Evolutionary conservation across 2,329 filamentous ascomycete genomes (phyloP), one percentile per base, ranked within the genome.

Genomic region (Neonectria neomacrospora): DNA sequence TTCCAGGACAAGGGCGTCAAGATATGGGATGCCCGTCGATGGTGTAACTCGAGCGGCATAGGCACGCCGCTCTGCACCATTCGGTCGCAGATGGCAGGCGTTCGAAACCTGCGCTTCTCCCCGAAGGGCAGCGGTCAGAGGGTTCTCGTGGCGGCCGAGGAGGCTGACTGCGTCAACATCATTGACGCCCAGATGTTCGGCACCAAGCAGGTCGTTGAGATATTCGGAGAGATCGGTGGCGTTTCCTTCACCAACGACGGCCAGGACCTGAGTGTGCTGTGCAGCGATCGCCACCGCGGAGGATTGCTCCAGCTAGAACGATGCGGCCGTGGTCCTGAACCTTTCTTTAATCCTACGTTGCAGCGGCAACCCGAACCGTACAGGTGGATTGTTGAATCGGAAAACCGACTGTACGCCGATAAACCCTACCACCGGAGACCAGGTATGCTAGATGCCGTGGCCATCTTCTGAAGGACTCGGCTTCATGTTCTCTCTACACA

Each of bases 151-250:
- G 89, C 89, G 2, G 91, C 90, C 2, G 92, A 95, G 76, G 90
- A 92, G 73, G 90, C 91, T 34, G 92, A 95, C 73, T 87, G 86
- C 61, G 79, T 95, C 72, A 89, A 86, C 74, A 81, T 94, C 48
- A 89, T 94, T 68, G 88, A 94, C 67, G 90, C 88, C 0, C 81
- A 85, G 71, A 88, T 82, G 0, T 92, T 89, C 70, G 77, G 81
- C 22, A 83, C 83, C n/a, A 88, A 88, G 75, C 91, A 94, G 76
- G 87, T 86, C 0, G 79, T 94, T 10, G 90, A 92, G 64, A 84
- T 94, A 58, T 93, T 94, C 75, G 91, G 92, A 37, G 90, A 92
- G 71, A 87, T 93, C 63, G 91, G 87, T 8, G 92, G 92, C 18
- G 79, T 91, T 4, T 82, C 83, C 20, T 89, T 94, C 67, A 82